phyloP scores from a whole-genome alignment of 306 rosid species.

The Cucumis cinereus region DNA sequence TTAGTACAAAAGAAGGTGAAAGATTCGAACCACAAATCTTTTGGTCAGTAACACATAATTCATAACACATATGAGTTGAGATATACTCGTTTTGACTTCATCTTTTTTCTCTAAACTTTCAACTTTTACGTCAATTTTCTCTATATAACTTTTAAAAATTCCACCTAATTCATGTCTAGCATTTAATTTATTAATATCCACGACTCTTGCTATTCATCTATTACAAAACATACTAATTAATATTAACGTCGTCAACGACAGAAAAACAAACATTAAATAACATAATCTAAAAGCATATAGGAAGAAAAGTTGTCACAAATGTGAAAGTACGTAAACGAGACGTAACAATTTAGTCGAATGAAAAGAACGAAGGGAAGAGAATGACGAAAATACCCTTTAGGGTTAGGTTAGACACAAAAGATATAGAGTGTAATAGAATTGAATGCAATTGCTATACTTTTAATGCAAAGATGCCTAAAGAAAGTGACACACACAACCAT shows the following conservation, averaged over 20 bases:
- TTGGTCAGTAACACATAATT: no score
- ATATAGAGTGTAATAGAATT: background rate
- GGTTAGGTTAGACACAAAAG: background rate
- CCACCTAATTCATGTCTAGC: no score
- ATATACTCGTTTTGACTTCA: no score
- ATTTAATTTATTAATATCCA: no score
- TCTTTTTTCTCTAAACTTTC: no score
- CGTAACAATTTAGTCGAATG: background rate
- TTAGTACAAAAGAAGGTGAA: no score
- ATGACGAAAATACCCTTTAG: background rate
- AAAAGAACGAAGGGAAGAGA: background rate
- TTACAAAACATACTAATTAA: no score
- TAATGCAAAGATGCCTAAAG: conserved; percentile 4
- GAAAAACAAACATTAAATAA: background rate
- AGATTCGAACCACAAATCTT: no score
- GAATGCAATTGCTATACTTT: background rate
- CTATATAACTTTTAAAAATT: no score
- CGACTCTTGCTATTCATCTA: no score
- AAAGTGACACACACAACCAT: conserved; percentile 1
- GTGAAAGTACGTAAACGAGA: background rate
- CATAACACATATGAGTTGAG: no score
- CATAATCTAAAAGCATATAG: background rate
- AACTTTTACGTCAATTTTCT: no score
- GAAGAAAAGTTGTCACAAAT: background rate
- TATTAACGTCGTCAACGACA: background rate